These are phyloP conservation scores for Colletotrichum agaves DNA, from an alignment of 2,329 filamentous ascomycete genomes.

Conservation along the genomic window DNA sequence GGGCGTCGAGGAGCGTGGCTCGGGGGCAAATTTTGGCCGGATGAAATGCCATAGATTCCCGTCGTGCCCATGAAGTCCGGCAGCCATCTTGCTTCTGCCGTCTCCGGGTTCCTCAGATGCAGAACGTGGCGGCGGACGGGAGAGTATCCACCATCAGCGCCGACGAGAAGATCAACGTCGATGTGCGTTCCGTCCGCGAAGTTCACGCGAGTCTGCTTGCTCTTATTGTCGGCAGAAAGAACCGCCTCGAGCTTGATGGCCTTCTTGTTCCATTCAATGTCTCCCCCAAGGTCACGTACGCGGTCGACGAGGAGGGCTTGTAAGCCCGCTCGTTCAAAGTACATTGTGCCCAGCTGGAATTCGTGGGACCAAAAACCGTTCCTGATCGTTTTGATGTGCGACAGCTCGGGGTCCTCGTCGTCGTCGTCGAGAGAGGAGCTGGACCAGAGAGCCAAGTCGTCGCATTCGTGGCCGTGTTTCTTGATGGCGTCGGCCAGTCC, in stretches of 20 bases:
- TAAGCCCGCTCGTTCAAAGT: conserved; percentile 40
- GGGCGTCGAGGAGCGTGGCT: neutral
- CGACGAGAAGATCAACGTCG: conserved; percentile 39
- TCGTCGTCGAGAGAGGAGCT: neutral
- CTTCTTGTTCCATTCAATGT: conserved; percentile 40
- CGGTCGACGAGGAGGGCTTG: conserved; percentile 38
- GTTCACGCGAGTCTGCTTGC: neutral
- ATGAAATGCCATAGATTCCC: conserved; percentile 41
- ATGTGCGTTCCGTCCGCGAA: conserved; percentile 26
- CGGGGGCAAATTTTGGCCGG: conserved; percentile 1
- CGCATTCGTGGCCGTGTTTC: conserved; percentile 9
- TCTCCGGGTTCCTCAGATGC: conserved; percentile 31
- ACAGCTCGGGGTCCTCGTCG: neutral
- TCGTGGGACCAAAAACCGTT: conserved; percentile 40
- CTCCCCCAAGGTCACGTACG: conserved; percentile 37
- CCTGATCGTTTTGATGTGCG: conserved; percentile 12
- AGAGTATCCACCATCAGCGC: conserved; percentile 41
- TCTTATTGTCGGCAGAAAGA: neutral
- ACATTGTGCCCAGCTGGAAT: conserved; percentile 37
- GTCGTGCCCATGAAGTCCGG: conserved; percentile 41
- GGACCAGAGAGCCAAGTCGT: conserved; percentile 25
- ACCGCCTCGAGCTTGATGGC: conserved; percentile 8
- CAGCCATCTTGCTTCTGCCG: conserved; percentile 39
- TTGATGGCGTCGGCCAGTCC: conserved; percentile 37
- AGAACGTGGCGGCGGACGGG: conserved; percentile 39